Evolutionary conservation across 169 alveolate genomes (phyloP).

Genomic region (Eimeria acervulina): DNA sequence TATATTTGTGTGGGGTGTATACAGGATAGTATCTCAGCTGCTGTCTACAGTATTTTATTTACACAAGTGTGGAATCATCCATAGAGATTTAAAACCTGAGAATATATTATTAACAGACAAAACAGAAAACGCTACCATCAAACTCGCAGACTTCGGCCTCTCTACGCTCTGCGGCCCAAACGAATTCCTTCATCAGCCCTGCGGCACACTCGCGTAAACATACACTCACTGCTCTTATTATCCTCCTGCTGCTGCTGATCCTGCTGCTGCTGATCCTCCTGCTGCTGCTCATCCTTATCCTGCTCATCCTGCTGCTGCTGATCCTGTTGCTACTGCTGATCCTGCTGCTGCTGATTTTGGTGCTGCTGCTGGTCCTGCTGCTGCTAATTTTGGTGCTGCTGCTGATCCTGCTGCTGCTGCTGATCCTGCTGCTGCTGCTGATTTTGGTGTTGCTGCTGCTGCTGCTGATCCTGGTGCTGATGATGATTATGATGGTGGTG

Average conservation of each 20-base stretch:
- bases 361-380: neutral
- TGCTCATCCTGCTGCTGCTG: conserved; percentile 42
- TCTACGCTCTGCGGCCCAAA: conserved; percentile 80
- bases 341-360: neutral
- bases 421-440: conserved; percentile 39
- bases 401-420: neutral
- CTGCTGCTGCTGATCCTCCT: neutral
- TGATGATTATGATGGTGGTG: too few species aligned
- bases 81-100: conserved; percentile 98
- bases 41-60: conserved; percentile 96
- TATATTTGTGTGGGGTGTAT: conserved; percentile 81
- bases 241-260: conserved; percentile 17
- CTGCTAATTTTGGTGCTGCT: conserved; percentile 12
- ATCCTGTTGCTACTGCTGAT: neutral
- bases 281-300: neutral
- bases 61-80: conserved; percentile 97
- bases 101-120: conserved; percentile 95
- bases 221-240: conserved; percentile 10
- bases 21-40: conserved; percentile 79
- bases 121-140: conserved; percentile 94
- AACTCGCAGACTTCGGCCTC: conserved; percentile 97
- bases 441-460: neutral
- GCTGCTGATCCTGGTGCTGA: neutral
- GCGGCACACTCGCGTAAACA: too few species aligned
- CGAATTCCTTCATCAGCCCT: too few species aligned